Base-by-base conservation (phyloP, 257 asterid genomes). In the Leonotis leonurus region DNA sequence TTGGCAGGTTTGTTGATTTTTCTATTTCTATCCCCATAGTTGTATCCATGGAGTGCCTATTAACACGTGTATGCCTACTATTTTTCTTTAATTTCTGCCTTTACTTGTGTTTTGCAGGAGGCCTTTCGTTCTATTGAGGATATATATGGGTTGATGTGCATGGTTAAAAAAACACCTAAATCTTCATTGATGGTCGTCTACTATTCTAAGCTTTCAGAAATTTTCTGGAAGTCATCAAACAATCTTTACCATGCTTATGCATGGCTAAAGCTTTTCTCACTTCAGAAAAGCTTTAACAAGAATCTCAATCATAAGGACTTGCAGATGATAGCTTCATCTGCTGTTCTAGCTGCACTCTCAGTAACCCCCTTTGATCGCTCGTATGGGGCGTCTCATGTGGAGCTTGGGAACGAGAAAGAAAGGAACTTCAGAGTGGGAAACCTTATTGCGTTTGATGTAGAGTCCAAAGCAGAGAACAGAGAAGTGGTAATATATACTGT, bases 181-280 rank as follows among this genome's bases (percentile, higher is more conserved):
- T 39, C 98, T 12, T 86, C 96, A 17, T 61, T 80, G 71, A 76
- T 91, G 98, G 95, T 85, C 58, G 78, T 88, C 48, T 91, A 86
- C 62, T 91, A 88, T 73, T 86, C 94, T 44, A 91, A 91, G 79
- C 87, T 91, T 16, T 80, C 96, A 0, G 94, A 91, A 71, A 85
- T 91, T 62, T 91, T 91, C 70, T 91, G 98, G 98, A 78, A 65
- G 80, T 91, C 98, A 3, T 84, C 94, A 55, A 86, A 70, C 67
- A 83, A 91, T 77, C 95, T 91, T 20, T 85, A 91, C 78, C 98
- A 88, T 78, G 98, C 98, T 35, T 88, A 85, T 75, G 98, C 96
- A 45, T 88, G 96, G 98, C 92, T 91, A 41, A 91, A 88, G 81
- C 95, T 91, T 61, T 91, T 86, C 83, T 74, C 90, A 18, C 88